Evolutionary conservation across 2,329 filamentous ascomycete genomes (phyloP), one percentile per base, ranked within the genome.

Genomic region (Cytospora piceicola): DNA sequence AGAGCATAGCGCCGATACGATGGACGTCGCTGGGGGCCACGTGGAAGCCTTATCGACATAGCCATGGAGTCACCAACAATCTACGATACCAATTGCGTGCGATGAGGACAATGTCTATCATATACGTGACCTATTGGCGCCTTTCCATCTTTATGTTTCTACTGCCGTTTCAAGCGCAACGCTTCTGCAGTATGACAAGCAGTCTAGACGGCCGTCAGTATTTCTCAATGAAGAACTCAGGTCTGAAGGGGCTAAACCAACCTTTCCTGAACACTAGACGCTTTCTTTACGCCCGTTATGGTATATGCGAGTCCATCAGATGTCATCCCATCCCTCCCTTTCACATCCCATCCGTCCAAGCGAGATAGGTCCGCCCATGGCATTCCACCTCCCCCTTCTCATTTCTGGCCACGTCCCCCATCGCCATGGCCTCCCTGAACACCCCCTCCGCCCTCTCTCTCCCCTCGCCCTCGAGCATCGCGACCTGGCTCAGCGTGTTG

Each of bases 401-500:
- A 69, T 91, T 89, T 66, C 79, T 81, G 71, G 85, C 81, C 0
- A 84, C 84, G 65, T 86, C 85, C 1, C 78, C 77, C 17, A 75
- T 78, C 34, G 79, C 78, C 67, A 92, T 69, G 11, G 83, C 82
- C 63, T 84, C 80, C 60, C 87, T 83, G 67, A 89, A 83, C 65
- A 77, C 76, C 53, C 78, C 79, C 64, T 80, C 79, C 55, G 85
- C 83, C 52, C 79, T 76, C 63, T 78, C 79, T 70, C 80, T 81
- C 54, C 81, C 78, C 61, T 82, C 78, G 1, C 81, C 84, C 56
- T 82, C 74, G 15, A 91, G 76, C 61, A 88, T 80, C 4, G 86
- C 83, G 67, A 93, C 84, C 73, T 92, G 89, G 71, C 88, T 90
- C 65, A 92, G 77, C 15, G 90, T 93, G 57, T 80, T 80, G 66